phyloP scores from a whole-genome alignment of 2,329 filamentous ascomycete species.

The Thyridium curvatum region DNA sequence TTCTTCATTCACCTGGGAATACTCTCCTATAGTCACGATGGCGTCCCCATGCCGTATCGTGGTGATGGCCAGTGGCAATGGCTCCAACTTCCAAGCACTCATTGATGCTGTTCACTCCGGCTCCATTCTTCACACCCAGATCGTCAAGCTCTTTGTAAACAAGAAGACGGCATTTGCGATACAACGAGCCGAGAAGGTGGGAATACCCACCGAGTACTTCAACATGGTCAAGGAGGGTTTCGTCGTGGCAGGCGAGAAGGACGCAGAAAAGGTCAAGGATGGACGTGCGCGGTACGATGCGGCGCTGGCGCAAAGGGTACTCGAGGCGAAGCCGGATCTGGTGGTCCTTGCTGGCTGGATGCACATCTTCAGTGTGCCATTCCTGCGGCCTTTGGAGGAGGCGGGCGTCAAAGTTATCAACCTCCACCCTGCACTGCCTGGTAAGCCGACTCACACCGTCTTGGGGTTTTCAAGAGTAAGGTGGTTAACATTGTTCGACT shows the following conservation, averaged over 20 bases:
- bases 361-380: constrained; percentile 68
- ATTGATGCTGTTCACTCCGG: constrained; percentile 38
- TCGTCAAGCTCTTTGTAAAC: constrained; percentile 42
- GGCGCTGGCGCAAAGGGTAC: constrained; percentile 63
- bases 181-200: constrained; percentile 34
- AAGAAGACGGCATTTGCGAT: constrained; percentile 39
- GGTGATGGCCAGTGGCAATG: constrained; percentile 67
- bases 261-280: constrained; percentile 44
- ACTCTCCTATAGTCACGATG: too few species aligned
- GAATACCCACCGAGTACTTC: constrained; percentile 73
- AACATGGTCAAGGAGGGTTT: constrained; percentile 72
- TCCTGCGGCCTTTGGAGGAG: constrained; percentile 60
- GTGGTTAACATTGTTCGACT: neutral
- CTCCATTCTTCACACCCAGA: constrained; percentile 31
- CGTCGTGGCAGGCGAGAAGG: constrained; percentile 49
- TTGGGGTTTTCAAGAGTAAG: neutral
- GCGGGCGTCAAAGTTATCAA: constrained; percentile 70
- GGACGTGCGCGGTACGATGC: constrained; percentile 67
- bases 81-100: constrained; percentile 74
- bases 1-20: too few species aligned
- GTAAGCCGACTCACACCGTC: constrained; percentile 28
- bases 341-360: constrained; percentile 84
- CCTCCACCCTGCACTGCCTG: constrained; percentile 69
- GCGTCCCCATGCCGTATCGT: constrained; percentile 43
- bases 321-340: constrained; percentile 56